Evolutionary conservation across 2,329 filamentous ascomycete genomes (phyloP).

Genomic region (Fusarium sp.): DNA sequence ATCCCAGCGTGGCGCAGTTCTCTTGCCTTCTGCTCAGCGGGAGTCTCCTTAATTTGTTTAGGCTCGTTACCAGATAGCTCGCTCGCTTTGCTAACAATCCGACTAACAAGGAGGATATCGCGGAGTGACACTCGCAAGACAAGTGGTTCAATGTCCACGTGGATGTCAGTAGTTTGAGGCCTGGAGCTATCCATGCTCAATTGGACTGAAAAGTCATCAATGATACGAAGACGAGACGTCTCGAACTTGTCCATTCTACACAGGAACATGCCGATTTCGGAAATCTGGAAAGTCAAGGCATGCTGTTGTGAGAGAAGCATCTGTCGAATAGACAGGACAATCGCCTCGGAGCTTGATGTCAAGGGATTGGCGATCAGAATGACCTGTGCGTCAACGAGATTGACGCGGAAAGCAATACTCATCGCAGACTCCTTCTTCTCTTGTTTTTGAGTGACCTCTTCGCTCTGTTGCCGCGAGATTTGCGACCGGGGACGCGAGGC

Average conservation of each 20-base stretch:
- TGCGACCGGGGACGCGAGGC: slow-evolving; percentile 45
- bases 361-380: slow-evolving; percentile 96
- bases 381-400: slow-evolving; percentile 94
- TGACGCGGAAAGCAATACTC: slow-evolving; percentile 86
- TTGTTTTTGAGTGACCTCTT: slow-evolving; percentile 24
- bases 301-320: slow-evolving; percentile 93
- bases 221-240: slow-evolving; percentile 84
- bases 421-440: slow-evolving; percentile 55
- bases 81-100: slow-evolving; percentile 89
- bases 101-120: slow-evolving; percentile 92
- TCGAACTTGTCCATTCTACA: slow-evolving; percentile 99
- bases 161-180: slow-evolving; percentile 75
- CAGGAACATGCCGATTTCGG: slow-evolving; percentile 95
- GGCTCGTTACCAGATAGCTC: slow-evolving; percentile 78
- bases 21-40: slow-evolving; percentile 63
- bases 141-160: slow-evolving; percentile 88
- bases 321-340: slow-evolving; percentile 94
- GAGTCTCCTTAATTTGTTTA: slow-evolving; percentile 48
- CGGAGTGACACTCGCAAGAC: slow-evolving; percentile 89
- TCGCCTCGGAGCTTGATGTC: slow-evolving; percentile 89
- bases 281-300: slow-evolving; percentile 90
- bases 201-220: slow-evolving; percentile 95
- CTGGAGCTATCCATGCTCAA: slow-evolving; percentile 80
- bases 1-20: slow-evolving; percentile 59
- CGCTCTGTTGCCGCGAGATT: slow-evolving; percentile 38